Conservation (phyloP, 1,139 yeast species). For the Candida sp. region DNA sequence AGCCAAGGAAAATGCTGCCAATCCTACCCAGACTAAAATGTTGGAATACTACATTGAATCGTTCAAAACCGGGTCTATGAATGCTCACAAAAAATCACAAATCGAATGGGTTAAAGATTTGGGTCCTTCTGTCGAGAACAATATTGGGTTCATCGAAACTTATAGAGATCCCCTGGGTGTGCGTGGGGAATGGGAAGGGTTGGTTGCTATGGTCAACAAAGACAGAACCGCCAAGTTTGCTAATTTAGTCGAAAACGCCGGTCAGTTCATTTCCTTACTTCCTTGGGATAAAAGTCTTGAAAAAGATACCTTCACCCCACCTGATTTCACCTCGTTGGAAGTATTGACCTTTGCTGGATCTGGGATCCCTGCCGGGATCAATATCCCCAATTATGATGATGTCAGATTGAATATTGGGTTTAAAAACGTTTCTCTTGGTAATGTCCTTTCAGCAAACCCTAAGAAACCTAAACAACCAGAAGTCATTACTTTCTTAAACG, state of each 20-base stretch:
- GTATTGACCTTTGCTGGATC: slow-evolving; percentile 87
- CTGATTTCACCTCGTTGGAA: slow-evolving; percentile 87
- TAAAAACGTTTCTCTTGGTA: slow-evolving; percentile 86
- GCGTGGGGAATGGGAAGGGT: slow-evolving; percentile 92
- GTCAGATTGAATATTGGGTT: slow-evolving; percentile 80
- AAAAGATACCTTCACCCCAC: slow-evolving; percentile 84
- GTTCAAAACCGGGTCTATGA: slow-evolving; percentile 79
- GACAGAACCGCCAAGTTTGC: slow-evolving; percentile 82
- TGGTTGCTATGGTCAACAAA: slow-evolving; percentile 89
- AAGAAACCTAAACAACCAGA: slow-evolving; percentile 63
- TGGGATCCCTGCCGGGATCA: slow-evolving; percentile 91
- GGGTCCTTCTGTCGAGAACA: slow-evolving; percentile 80
- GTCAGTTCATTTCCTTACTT: slow-evolving; percentile 56
- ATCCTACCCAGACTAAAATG: slow-evolving; percentile 68
- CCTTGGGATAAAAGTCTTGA: slow-evolving; percentile 82
- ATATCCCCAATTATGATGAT: slow-evolving; percentile 89
- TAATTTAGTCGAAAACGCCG: slow-evolving; percentile 63
- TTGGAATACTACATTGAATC: slow-evolving; percentile 63
- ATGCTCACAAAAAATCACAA: slow-evolving; percentile 82
- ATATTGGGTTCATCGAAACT: slow-evolving; percentile 88
- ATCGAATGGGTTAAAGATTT: slow-evolving; percentile 85
- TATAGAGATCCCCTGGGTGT: slow-evolving; percentile 91
- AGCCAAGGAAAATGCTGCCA: slow-evolving; percentile 67
- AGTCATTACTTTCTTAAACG: slow-evolving; percentile 63
- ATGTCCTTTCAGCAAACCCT: slow-evolving; percentile 68